Evolutionary conservation across 805 yeast species (phyloP).

Genomic region (Starmera quercuum): DNA sequence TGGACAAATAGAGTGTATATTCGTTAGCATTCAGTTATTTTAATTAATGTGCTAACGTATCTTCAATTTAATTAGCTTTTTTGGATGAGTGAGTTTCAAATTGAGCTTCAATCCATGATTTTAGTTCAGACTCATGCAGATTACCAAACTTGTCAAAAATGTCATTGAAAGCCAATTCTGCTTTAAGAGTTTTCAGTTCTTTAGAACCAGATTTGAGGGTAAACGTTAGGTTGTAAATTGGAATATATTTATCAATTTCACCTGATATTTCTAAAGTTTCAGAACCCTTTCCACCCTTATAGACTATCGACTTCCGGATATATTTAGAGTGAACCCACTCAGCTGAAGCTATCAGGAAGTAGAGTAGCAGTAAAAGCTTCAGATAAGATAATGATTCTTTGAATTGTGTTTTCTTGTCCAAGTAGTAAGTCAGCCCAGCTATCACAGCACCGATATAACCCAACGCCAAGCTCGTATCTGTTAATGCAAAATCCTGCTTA

Average conservation of each 20-base stretch:
- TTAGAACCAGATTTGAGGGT: slow-evolving; percentile 13
- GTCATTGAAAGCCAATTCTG: slow-evolving; percentile 18
- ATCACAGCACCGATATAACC: slow-evolving; percentile 42
- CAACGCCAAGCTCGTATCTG: slow-evolving; percentile 41
- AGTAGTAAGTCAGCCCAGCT: slow-evolving; percentile 39
- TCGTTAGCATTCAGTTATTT: neutral
- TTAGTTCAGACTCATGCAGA: slow-evolving; percentile 32
- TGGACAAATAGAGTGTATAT: slow-evolving; percentile 1
- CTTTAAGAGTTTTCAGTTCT: slow-evolving; percentile 9
- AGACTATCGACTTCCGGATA: slow-evolving; percentile 35
- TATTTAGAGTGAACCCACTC: slow-evolving; percentile 29
- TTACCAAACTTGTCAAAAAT: slow-evolving; percentile 34
- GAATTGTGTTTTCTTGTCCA: slow-evolving; percentile 43
- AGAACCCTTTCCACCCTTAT: slow-evolving; percentile 30
- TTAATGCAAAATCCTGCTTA: slow-evolving; percentile 30
- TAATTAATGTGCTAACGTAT: too few species aligned
- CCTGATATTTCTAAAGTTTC: slow-evolving; percentile 21
- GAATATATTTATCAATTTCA: slow-evolving; percentile 31
- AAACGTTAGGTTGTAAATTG: slow-evolving; percentile 36
- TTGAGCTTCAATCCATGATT: slow-evolving; percentile 28
- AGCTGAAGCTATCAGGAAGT: slow-evolving; percentile 29
- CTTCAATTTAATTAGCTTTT: slow-evolving; percentile 33
- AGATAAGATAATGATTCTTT: slow-evolving; percentile 34
- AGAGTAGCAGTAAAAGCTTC: slow-evolving; percentile 29
- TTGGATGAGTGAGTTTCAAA: slow-evolving; percentile 26